Conservation (phyloP, 257 asterid genomes). For the Primulina tabacum region DNA sequence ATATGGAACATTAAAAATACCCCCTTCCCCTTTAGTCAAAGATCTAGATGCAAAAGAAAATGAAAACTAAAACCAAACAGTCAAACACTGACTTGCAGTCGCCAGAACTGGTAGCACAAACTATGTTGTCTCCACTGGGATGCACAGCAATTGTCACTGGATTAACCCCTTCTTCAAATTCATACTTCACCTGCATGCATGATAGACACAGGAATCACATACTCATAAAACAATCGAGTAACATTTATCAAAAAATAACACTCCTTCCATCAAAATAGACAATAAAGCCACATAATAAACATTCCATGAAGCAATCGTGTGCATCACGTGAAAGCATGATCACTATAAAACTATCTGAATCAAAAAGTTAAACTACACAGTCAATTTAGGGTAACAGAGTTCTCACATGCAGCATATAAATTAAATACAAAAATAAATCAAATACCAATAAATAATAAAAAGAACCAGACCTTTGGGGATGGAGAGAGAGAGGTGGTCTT, state of each 20-base stretch:
- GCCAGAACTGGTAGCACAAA: conserved; percentile 80
- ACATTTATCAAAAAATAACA: neutral
- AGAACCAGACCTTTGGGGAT: conserved; percentile 67
- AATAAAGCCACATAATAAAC: conserved; percentile 1
- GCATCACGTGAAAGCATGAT: neutral
- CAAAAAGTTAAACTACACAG: neutral
- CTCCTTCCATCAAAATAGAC: neutral
- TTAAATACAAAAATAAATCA: neutral
- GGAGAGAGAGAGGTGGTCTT: conserved; percentile 54
- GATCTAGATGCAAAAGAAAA: conserved; percentile 7
- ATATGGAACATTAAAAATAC: too few species aligned
- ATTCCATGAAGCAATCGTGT: neutral
- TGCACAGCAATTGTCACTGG: conserved; percentile 74
- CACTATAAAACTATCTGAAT: neutral
- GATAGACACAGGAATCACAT: conserved; percentile 9
- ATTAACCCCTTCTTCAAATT: conserved; percentile 61
- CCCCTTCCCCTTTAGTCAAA: neutral
- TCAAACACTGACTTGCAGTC: conserved; percentile 80
- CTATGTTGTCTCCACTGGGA: conserved; percentile 77
- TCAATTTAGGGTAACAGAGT: neutral
- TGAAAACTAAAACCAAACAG: neutral
- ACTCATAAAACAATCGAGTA: neutral
- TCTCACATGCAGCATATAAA: neutral
- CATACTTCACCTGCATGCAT: conserved; percentile 53
- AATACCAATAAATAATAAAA: neutral